Percentiles rank a stretch among this genome's conserved stretches.
These are phyloP conservation scores for Diaporthe ampelina DNA, from an alignment of 2,329 filamentous ascomycete species.

Conservation along the genomic window DNA sequence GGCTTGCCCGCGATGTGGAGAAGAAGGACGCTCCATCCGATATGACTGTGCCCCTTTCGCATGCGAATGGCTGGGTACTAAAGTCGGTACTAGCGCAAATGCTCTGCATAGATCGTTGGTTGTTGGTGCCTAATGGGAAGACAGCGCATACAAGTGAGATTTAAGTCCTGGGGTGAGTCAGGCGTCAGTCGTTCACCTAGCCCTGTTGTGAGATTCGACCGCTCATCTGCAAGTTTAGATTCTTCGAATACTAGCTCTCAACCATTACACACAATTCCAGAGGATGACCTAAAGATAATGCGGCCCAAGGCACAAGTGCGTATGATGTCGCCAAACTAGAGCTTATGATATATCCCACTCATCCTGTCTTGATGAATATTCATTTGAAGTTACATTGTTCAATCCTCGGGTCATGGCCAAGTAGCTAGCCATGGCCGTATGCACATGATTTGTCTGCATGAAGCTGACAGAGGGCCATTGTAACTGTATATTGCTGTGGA, in stretches of 20 bases:
- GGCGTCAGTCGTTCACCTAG: not conserved
- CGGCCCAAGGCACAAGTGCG: not conserved
- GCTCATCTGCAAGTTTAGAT: not conserved
- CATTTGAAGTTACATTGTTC: not conserved
- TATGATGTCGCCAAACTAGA: not conserved
- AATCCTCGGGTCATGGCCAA: not conserved
- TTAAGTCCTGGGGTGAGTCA: not conserved
- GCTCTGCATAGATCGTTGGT: not conserved
- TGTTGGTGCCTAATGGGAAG: not conserved
- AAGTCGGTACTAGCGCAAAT: not conserved
- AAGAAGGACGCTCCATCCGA: conserved; percentile 55
- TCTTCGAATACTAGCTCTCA: not conserved
- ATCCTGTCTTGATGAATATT: not conserved
- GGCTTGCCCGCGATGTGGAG: conserved; percentile 69
- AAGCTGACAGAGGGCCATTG: too few species aligned
- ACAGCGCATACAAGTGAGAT: not conserved
- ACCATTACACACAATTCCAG: not conserved
- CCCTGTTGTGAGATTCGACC: not conserved
- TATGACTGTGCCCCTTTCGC: not conserved
- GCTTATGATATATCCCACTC: not conserved
- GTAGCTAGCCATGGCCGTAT: not conserved
- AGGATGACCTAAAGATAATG: not conserved
- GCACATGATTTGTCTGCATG: not conserved
- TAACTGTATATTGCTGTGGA: not conserved
- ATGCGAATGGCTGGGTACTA: not conserved